Conservation (phyloP, 176 grass and related monocot genomes). For the Ampelocalamus luodianensis region DNA sequence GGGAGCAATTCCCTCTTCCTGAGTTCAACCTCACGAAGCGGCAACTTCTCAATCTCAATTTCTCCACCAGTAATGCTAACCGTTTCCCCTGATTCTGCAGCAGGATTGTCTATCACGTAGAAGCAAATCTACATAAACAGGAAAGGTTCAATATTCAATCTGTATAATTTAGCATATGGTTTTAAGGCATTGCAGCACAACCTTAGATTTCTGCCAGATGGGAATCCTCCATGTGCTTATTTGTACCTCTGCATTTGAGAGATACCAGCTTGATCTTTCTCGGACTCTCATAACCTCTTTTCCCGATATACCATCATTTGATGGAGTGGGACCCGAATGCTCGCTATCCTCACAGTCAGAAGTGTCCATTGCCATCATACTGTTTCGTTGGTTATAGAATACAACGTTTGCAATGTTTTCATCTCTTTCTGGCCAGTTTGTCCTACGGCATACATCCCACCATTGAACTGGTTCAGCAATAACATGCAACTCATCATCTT, state of each 20-base stretch:
- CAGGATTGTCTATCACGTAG: conserved; percentile 71
- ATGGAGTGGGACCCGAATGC: conserved; percentile 53
- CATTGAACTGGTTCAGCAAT: conserved; percentile 95
- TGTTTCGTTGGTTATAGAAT: conserved; percentile 57
- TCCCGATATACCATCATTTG: conserved; percentile 55
- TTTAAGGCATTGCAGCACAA: conserved; percentile 42
- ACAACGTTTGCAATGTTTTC: conserved; percentile 72
- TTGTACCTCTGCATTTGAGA: conserved; percentile 97
- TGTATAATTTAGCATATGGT: conserved; percentile 17
- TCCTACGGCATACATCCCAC: conserved; percentile 99
- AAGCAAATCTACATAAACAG: conserved; percentile 84
- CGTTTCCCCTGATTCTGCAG: conserved; percentile 44
- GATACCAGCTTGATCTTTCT: conserved; percentile 82
- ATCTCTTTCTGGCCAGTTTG: conserved; percentile 92
- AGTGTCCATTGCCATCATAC: conserved; percentile 56
- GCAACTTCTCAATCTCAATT: conserved; percentile 87
- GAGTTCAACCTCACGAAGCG: conserved; percentile 80
- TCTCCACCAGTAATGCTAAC: conserved; percentile 60
- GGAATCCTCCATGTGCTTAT: conserved; percentile 83
- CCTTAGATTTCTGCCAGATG: conserved; percentile 99
- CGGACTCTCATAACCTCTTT: conserved; percentile 61
- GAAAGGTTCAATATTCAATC: conserved; percentile 40
- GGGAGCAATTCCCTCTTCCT: conserved; percentile 82
- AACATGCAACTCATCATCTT: conserved; percentile 95
- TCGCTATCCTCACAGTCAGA: conserved; percentile 70